Conservation (phyloP, 768 basidiomycete genomes). For the Lentinus tigrinus region DNA sequence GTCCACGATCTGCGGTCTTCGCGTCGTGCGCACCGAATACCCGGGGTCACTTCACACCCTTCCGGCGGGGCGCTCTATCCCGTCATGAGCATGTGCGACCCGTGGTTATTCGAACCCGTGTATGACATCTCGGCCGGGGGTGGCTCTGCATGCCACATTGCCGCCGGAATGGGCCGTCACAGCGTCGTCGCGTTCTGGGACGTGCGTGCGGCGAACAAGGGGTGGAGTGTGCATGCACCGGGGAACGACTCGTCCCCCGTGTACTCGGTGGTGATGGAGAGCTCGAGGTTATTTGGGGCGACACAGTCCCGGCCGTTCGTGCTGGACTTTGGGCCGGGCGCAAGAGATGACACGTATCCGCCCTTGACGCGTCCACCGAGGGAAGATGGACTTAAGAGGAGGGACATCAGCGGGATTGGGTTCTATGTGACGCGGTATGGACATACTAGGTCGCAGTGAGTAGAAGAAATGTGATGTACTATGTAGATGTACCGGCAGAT, state of each 20-base stretch:
- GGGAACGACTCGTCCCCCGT: slow-evolving; percentile 79
- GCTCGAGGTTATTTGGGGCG: slow-evolving; percentile 75
- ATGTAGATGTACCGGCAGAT: not conserved
- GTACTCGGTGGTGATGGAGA: slow-evolving; percentile 71
- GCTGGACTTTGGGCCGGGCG: slow-evolving; percentile 74
- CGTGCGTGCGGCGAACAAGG: slow-evolving; percentile 54
- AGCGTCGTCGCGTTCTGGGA: slow-evolving; percentile 84
- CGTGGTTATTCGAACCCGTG: slow-evolving; percentile 69
- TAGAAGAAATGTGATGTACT: not conserved
- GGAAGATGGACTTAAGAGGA: slow-evolving; percentile 35
- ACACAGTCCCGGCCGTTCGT: slow-evolving; percentile 78
- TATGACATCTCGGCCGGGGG: slow-evolving; percentile 78
- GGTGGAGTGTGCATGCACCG: slow-evolving; percentile 81
- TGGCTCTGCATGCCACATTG: slow-evolving; percentile 61
- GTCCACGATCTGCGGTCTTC: slow-evolving; percentile 73
- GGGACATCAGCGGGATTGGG: slow-evolving; percentile 38
- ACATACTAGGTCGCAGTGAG: slow-evolving; percentile 23
- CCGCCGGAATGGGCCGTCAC: slow-evolving; percentile 76
- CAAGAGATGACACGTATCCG: slow-evolving; percentile 56
- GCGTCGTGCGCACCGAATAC: slow-evolving; percentile 16
- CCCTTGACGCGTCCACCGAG: slow-evolving; percentile 16
- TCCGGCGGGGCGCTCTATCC: slow-evolving; percentile 45
- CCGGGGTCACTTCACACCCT: slow-evolving; percentile 10
- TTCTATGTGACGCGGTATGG: slow-evolving; percentile 52
- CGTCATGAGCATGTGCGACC: slow-evolving; percentile 61